phyloP scores from a whole-genome alignment of 2,329 filamentous ascomycete genomes.

The Aspergillus latus region DNA sequence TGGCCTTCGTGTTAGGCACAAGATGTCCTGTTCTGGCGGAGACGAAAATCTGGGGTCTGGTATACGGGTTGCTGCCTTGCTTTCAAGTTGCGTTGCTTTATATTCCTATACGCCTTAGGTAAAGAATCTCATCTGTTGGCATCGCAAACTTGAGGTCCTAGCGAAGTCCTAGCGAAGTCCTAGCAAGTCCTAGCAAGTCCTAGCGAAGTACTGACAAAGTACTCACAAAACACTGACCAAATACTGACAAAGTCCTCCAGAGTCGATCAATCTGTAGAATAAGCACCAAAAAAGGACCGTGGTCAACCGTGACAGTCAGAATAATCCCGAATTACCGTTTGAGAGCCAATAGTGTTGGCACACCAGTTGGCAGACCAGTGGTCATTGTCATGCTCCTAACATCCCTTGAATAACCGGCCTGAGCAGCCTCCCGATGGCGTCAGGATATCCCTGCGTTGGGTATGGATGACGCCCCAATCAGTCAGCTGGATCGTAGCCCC shows the following conservation, averaged over 20 bases:
- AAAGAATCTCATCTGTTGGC: no score
- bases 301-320: no score
- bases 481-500: conserved; percentile 5
- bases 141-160: no score
- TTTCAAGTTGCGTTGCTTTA: no score
- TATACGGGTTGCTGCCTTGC: background rate
- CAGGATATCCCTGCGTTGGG: conserved; percentile 10
- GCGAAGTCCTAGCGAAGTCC: no score
- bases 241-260: no score
- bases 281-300: no score
- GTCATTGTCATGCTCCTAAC: background rate
- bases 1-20: background rate
- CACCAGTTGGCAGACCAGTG: background rate
- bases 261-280: no score
- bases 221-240: no score
- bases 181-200: no score
- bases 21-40: background rate
- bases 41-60: background rate
- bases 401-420: conserved; percentile 9
- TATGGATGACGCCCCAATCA: conserved; percentile 4
- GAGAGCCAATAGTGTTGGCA: background rate
- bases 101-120: no score
- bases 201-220: no score
- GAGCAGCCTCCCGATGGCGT: conserved; percentile 13
- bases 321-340: background rate